Conservation (phyloP, 106 monocot genomes). For the Xerophyta viscosa region DNA sequence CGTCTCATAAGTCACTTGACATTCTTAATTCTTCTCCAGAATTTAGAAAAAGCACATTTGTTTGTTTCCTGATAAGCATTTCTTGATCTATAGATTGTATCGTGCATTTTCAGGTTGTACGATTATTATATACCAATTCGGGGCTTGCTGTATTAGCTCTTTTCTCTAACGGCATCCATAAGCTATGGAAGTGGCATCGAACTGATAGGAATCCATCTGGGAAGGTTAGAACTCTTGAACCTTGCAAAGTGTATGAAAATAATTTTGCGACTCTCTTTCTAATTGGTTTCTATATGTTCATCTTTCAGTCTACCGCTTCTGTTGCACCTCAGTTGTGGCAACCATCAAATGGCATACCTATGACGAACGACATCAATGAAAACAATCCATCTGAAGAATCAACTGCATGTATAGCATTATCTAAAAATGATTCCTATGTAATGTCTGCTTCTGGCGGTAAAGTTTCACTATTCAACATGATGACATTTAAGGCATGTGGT, state of each 20-base stretch:
- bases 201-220: slow-evolving; percentile 41
- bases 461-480: slow-evolving; percentile 68
- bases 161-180: slow-evolving; percentile 50
- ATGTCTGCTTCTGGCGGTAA: slow-evolving; percentile 83
- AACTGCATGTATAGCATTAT: slow-evolving; percentile 52
- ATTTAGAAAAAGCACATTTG: too few species aligned
- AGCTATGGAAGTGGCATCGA: slow-evolving; percentile 66
- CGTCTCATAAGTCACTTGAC: too few species aligned
- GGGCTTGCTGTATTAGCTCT: slow-evolving; percentile 54
- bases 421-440: slow-evolving; percentile 77
- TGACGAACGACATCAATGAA: slow-evolving; percentile 46
- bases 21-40: too few species aligned
- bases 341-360: slow-evolving; percentile 44
- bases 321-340: slow-evolving; percentile 52
- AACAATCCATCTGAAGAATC: slow-evolving; percentile 34
- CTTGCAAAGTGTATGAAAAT: background rate
- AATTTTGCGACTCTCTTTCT: background rate
- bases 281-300: slow-evolving; percentile 1
- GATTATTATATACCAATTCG: slow-evolving; percentile 58
- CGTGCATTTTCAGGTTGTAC: slow-evolving; percentile 26
- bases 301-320: slow-evolving; percentile 29
- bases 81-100: background rate
- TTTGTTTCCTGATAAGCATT: too few species aligned
- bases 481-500: slow-evolving; percentile 56
- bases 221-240: slow-evolving; percentile 26